Conservation (phyloP, 345 rosid genomes). For the Gossypium stocksii region DNA sequence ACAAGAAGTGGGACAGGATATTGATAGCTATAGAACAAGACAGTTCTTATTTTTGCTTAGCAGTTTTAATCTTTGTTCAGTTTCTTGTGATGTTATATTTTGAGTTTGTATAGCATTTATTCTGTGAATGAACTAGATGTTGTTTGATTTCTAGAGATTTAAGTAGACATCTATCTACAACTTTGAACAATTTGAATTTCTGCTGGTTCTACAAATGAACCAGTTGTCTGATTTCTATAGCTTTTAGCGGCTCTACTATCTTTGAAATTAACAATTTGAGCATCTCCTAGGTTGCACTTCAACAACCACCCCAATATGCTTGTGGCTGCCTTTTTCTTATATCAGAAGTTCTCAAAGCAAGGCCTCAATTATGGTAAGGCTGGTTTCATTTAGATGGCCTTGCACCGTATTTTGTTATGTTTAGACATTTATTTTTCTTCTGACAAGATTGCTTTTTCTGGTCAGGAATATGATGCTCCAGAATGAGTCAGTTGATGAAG, state of each 20-base stretch:
- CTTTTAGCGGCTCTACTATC: background rate
- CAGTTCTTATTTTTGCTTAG: background rate
- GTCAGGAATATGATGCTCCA: constrained; percentile 81
- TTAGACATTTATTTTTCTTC: background rate
- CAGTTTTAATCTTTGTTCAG: background rate
- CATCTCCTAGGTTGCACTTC: constrained; percentile 69
- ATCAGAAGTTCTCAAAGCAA: constrained; percentile 88
- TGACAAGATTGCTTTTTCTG: background rate
- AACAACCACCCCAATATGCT: constrained; percentile 90
- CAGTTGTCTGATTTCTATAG: background rate
- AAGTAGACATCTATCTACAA: background rate
- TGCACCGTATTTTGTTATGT: background rate
- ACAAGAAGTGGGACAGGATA: background rate
- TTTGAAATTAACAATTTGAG: constrained; percentile 19
- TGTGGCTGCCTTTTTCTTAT: constrained; percentile 93
- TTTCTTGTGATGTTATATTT: background rate
- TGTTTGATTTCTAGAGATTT: background rate
- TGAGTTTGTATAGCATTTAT: background rate
- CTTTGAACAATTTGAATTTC: constrained; percentile 16
- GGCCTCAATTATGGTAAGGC: constrained; percentile 75
- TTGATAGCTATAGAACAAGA: background rate
- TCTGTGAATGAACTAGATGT: background rate
- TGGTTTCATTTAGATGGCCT: constrained; percentile 4
- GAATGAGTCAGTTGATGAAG: constrained; percentile 79
- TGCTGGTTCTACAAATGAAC: background rate